These are phyloP conservation scores for Colletotrichum cereale DNA, from an alignment of 2,329 filamentous ascomycete genomes.

Conservation along the genomic window DNA sequence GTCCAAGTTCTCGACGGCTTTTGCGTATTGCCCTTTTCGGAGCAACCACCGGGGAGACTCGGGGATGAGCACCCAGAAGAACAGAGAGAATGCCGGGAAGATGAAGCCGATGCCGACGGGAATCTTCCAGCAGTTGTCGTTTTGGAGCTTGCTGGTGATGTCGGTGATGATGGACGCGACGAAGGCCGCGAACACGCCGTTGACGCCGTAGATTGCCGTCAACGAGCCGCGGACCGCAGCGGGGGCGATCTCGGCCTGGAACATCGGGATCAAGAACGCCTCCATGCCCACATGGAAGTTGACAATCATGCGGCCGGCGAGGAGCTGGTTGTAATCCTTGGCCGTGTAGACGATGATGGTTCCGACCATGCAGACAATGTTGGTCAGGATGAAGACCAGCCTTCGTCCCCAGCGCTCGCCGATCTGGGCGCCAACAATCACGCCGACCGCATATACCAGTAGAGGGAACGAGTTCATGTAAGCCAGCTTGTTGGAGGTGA, in stretches of 20 bases:
- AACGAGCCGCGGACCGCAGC: conserved; percentile 41
- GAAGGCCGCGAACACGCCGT: conserved; percentile 42
- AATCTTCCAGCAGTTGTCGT: conserved; percentile 42
- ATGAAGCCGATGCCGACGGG: conserved; percentile 40
- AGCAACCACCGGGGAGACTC: conserved; percentile 49
- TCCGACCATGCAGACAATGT: conserved; percentile 39
- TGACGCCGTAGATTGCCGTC: conserved; percentile 41
- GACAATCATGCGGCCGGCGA: conserved; percentile 42
- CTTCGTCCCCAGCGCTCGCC: conserved; percentile 41
- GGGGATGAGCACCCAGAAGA: conserved; percentile 41
- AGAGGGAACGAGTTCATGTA: conserved; percentile 44
- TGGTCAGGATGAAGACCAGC: conserved; percentile 40
- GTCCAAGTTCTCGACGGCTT: conserved; percentile 37
- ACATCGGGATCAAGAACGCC: conserved; percentile 42
- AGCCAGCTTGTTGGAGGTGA: conserved; percentile 41
- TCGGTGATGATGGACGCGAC: conserved; percentile 43
- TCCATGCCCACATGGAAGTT: conserved; percentile 43
- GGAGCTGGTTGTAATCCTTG: conserved; percentile 31
- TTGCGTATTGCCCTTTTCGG: conserved; percentile 38
- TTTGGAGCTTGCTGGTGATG: conserved; percentile 40
- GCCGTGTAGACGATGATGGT: conserved; percentile 38
- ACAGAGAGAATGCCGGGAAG: conserved; percentile 38
- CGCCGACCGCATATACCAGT: conserved; percentile 40
- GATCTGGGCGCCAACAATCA: conserved; percentile 38
- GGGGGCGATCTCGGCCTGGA: conserved; percentile 43